phyloP scores from a whole-genome alignment of 2,329 filamentous ascomycete genomes.

The Diaporthe humulicola region DNA sequence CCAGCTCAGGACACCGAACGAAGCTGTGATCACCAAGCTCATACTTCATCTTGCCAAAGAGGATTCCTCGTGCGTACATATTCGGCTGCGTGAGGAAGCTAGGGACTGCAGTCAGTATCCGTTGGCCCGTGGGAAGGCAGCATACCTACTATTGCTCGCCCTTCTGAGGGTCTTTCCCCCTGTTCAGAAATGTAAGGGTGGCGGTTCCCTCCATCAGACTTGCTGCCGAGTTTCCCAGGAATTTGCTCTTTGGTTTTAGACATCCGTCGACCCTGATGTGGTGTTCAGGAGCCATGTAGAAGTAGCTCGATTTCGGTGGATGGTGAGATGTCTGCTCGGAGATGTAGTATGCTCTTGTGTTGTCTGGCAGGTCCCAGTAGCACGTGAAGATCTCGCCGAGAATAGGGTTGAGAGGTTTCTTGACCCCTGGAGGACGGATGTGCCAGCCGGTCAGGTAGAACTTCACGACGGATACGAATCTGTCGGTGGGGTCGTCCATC shows the following conservation, averaged over 20 bases:
- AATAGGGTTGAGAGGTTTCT: slow-evolving; percentile 97
- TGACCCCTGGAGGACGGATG: slow-evolving; percentile 96
- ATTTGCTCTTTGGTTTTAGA: slow-evolving; percentile 93
- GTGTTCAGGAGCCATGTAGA: slow-evolving; percentile 96
- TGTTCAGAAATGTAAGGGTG: slow-evolving; percentile 84
- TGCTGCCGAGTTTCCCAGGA: slow-evolving; percentile 95
- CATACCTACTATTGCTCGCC: slow-evolving; percentile 85
- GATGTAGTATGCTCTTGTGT: slow-evolving; percentile 93
- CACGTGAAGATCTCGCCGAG: slow-evolving; percentile 95
- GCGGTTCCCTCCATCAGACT: slow-evolving; percentile 99
- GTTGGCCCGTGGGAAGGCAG: slow-evolving; percentile 41
- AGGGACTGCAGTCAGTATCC: slow-evolving; percentile 40
- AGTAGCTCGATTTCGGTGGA: slow-evolving; percentile 98
- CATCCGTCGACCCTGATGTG: slow-evolving; percentile 96
- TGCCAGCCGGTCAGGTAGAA: slow-evolving; percentile 99
- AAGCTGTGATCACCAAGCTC: slow-evolving; percentile 97
- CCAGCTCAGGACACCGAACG: slow-evolving; percentile 89
- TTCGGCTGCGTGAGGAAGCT: slow-evolving; percentile 97
- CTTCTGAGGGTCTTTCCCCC: slow-evolving; percentile 72
- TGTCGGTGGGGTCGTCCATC: slow-evolving; percentile 88
- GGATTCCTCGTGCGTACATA: slow-evolving; percentile 97
- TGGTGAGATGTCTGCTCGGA: slow-evolving; percentile 98
- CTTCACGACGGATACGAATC: slow-evolving; percentile 96
- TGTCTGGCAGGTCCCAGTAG: slow-evolving; percentile 92
- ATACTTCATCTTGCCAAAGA: slow-evolving; percentile 99